Evolutionary conservation across 495 filamentous ascomycete genomes (phyloP).

Genomic region (Pyronema omphalodes): DNA sequence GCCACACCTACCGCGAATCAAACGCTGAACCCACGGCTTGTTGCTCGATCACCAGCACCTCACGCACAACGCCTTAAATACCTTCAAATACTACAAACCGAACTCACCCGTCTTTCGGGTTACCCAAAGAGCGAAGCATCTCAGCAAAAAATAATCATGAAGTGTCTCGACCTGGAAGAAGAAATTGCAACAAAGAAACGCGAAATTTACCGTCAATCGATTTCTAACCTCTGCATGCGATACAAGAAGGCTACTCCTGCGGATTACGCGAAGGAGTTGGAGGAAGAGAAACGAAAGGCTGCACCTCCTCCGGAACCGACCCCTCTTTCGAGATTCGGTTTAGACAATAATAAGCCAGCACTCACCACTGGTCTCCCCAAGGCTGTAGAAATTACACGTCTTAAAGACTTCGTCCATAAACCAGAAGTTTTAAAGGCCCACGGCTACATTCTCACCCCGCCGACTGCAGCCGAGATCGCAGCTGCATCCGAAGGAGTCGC

Average conservation of each 20-base stretch:
- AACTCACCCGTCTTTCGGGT: slow-evolving; percentile 54
- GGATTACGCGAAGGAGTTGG: slow-evolving; percentile 42
- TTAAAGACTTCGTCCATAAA: slow-evolving; percentile 39
- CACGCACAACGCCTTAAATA: slow-evolving; percentile 50
- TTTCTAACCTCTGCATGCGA: slow-evolving; percentile 57
- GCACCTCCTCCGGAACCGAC: slow-evolving; percentile 4
- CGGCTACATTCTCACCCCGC: slow-evolving; percentile 54
- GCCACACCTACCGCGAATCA: slow-evolving; percentile 24
- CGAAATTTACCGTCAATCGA: slow-evolving; percentile 56
- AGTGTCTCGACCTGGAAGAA: slow-evolving; percentile 75
- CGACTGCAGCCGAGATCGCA: slow-evolving; percentile 41
- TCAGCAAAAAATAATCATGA: slow-evolving; percentile 50
- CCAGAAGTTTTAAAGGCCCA: slow-evolving; percentile 39
- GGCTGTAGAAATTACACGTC: slow-evolving; percentile 48
- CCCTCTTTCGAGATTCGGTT: slow-evolving; percentile 9
- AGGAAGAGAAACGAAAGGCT: slow-evolving; percentile 17
- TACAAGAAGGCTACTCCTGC: slow-evolving; percentile 51
- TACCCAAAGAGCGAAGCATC: slow-evolving; percentile 35
- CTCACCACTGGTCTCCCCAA: slow-evolving; percentile 46
- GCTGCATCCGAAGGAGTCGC: slow-evolving; percentile 44
- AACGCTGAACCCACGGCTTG: slow-evolving; percentile 61
- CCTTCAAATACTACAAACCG: slow-evolving; percentile 52
- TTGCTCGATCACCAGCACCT: slow-evolving; percentile 49
- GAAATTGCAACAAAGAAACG: slow-evolving; percentile 45
- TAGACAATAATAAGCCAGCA: slow-evolving; percentile 18